phyloP scores from a whole-genome alignment of 371 early-diverging fungal genomes.

The Mycotypha africana region DNA sequence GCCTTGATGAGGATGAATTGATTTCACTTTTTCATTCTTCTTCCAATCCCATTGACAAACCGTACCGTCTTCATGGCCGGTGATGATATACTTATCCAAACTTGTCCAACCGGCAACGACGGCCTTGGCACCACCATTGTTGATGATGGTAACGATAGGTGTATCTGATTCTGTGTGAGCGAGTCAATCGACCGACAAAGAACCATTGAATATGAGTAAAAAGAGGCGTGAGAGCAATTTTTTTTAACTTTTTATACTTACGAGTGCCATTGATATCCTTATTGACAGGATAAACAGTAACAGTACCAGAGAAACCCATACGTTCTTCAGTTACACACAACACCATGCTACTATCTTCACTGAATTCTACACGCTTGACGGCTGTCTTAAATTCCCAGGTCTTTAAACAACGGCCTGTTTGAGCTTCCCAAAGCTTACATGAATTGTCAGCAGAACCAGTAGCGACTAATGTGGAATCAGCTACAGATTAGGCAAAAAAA shows the following conservation, averaged over 20 bases:
- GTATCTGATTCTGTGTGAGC: constrained; percentile 60
- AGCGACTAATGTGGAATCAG: constrained; percentile 66
- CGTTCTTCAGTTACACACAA: constrained; percentile 94
- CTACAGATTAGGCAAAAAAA: constrained; percentile 19
- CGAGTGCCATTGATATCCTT: constrained; percentile 45
- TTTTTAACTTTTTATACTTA: constrained; percentile 6
- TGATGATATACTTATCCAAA: constrained; percentile 86
- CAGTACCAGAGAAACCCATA: constrained; percentile 88
- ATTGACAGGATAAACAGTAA: constrained; percentile 78
- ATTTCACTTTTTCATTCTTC: constrained; percentile 62
- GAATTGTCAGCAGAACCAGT: constrained; percentile 97
- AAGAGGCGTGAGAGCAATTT: too few species aligned
- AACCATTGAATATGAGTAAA: too few species aligned
- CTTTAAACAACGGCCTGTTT: constrained; percentile 87
- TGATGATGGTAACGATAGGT: constrained; percentile 60
- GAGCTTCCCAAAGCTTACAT: constrained; percentile 93
- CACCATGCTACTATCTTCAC: constrained; percentile 80
- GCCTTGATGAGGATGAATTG: constrained; percentile 64
- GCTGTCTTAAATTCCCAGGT: constrained; percentile 89
- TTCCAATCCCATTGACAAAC: constrained; percentile 86
- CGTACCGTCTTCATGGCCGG: constrained; percentile 91
- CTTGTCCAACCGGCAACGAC: constrained; percentile 93
- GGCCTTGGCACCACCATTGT: constrained; percentile 75
- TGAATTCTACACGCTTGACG: constrained; percentile 91
- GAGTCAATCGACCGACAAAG: too few species aligned